Percentiles rank a stretch among this genome's conserved stretches.
Evolutionary conservation across 192 early-diverging fungal genomes (phyloP).

Genomic region (Linnemannia schmuckeri): DNA sequence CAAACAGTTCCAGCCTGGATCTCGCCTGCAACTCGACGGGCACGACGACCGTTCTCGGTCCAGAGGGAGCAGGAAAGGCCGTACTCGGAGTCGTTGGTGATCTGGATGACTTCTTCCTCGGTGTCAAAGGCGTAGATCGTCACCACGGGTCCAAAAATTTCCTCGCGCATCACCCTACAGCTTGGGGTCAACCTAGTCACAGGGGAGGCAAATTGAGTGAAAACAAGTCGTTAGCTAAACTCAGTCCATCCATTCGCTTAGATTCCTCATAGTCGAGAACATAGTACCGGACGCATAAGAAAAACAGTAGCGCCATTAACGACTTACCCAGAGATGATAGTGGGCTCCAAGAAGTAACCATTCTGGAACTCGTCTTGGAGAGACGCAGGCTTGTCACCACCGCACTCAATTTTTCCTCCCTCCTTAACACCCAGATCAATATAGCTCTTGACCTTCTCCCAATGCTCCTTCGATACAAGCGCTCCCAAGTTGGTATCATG

Average conservation of each 20-base stretch:
- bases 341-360: slow-evolving; percentile 82
- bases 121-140: slow-evolving; percentile 78
- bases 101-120: slow-evolving; percentile 76
- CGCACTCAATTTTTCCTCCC: slow-evolving; percentile 71
- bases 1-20: slow-evolving; percentile 80
- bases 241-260: not conserved
- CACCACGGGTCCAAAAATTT: slow-evolving; percentile 90
- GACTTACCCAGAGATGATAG: slow-evolving; percentile 73
- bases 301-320: not conserved
- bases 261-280: not conserved
- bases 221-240: slow-evolving; percentile 32
- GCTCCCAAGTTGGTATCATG: slow-evolving; percentile 71
- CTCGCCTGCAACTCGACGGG: slow-evolving; percentile 69
- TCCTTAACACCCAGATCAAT: slow-evolving; percentile 72
- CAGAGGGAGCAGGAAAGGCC: slow-evolving; percentile 80
- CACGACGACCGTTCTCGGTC: slow-evolving; percentile 73
- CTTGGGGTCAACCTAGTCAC: slow-evolving; percentile 43
- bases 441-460: slow-evolving; percentile 79
- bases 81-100: slow-evolving; percentile 78
- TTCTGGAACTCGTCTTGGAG: slow-evolving; percentile 61
- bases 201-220: not conserved
- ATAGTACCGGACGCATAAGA: not conserved
- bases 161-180: slow-evolving; percentile 71
- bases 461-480: slow-evolving; percentile 72
- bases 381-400: slow-evolving; percentile 57